Evolutionary conservation across 2,329 filamentous ascomycete species (phyloP), one percentile per base, ranked within the genome.

Genomic region (Fusarium sp.): DNA sequence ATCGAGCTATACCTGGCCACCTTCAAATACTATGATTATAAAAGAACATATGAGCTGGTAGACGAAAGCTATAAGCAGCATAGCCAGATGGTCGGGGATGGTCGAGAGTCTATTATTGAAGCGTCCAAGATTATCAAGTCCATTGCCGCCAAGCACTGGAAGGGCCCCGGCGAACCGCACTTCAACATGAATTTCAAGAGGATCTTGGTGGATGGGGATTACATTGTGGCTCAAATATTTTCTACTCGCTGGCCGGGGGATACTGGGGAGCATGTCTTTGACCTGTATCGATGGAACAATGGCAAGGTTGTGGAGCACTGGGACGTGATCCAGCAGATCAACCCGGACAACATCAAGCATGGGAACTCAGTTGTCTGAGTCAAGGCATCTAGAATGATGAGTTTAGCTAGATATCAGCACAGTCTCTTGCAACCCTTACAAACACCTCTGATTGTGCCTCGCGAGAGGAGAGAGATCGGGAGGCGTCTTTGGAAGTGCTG

Each of bases 241-340:
- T 34, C 32, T 34, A 34, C 32, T 34, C 32, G 32, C 32, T 34
- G 32, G 32, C 32, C 32, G 32, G 32, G 32, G 32, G 32, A 34
- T 13, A 8, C 58, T 61, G 58, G 58, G 4, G 58, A 61, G 58
- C 58, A 61, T 61, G 58, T 61, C 25, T 61, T 61, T 61, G 58
- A 61, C 58, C 39, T 61, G 10, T 61, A 61, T 50, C 58, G 58
- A 30, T 48, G 39, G 37, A 61, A 61, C 27, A 34, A 61, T 43
- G 58, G 58, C 58, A 61, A 61, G 58, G 39, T 50, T 48, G 58
- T 61, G 39, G 58, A 61, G 23, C 58, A 61, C 41, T 61, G 58
- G 58, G 58, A 61, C 45, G 58, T 34, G 34, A 61, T 61, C n/a
- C 58, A 61, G 23, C 39, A 61, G 58, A 13, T 61, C n/a, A 34